These are phyloP conservation scores for Tetradesmus obliquus DNA, from an alignment of 139 green algal species.

Conservation along the genomic window DNA sequence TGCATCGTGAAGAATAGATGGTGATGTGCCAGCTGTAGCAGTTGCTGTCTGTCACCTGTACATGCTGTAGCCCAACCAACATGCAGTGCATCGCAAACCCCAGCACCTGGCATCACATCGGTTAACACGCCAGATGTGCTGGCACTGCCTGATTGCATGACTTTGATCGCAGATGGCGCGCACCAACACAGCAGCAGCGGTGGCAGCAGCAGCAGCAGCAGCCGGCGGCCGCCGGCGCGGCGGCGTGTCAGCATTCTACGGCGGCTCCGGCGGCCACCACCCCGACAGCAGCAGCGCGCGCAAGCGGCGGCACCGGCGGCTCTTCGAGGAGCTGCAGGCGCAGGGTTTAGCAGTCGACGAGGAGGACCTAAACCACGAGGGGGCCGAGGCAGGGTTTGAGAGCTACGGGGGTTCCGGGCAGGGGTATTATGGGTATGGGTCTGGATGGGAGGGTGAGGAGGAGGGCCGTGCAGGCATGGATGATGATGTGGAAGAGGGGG, in stretches of 20 bases:
- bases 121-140: background rate
- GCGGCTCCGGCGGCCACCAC: background rate
- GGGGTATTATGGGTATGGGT: slow-evolving; percentile 40
- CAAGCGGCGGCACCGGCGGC: slow-evolving; percentile 29
- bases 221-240: background rate
- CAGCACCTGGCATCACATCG: no score
- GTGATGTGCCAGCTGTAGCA: no score
- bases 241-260: background rate
- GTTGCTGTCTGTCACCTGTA: no score
- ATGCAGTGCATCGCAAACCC: no score
- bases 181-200: background rate
- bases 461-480: background rate
- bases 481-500: slow-evolving; percentile 69
- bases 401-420: background rate
- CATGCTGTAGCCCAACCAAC: background rate
- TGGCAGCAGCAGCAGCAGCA: slow-evolving; percentile 7
- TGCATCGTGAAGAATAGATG: no score
- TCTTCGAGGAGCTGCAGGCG: slow-evolving; percentile 13
- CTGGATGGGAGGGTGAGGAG: background rate
- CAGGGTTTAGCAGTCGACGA: background rate
- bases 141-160: background rate
- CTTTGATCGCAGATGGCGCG: background rate
- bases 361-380: background rate
- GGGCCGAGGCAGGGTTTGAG: background rate
- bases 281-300: slow-evolving; percentile 22